Conservation (phyloP, 2,329 filamentous ascomycete species). For the Cylindrodendrum hubeiense region DNA sequence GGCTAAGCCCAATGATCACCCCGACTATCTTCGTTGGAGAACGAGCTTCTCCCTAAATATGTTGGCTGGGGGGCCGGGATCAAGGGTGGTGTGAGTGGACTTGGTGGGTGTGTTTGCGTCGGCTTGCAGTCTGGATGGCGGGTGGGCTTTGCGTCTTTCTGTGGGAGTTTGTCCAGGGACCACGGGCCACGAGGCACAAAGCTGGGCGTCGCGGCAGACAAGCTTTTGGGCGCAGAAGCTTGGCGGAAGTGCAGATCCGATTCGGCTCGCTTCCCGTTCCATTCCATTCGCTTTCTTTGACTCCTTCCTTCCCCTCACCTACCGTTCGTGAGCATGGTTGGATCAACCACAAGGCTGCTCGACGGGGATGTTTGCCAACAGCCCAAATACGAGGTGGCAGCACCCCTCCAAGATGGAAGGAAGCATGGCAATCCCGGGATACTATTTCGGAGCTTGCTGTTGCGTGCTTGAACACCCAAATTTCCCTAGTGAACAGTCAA, state of each 20-base stretch:
- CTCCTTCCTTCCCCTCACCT: neutral
- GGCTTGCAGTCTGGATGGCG: neutral
- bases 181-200: slow-evolving; percentile 12
- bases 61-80: slow-evolving; percentile 20
- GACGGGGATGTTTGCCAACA: neutral
- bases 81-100: neutral
- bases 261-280: slow-evolving; percentile 23
- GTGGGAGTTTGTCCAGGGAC: slow-evolving; percentile 2
- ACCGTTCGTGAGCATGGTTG: neutral
- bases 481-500: neutral
- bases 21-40: neutral
- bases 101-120: neutral
- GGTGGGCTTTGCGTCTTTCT: neutral
- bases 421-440: neutral
- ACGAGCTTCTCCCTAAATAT: neutral
- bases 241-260: slow-evolving; percentile 39
- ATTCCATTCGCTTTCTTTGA: slow-evolving; percentile 10
- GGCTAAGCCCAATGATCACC: neutral
- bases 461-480: neutral
- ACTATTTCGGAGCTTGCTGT: neutral
- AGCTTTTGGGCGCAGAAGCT: slow-evolving; percentile 37
- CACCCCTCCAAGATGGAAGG: neutral
- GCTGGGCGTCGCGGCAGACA: slow-evolving; percentile 27
- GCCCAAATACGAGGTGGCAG: neutral
- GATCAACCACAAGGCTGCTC: neutral